phyloP scores from a whole-genome alignment of 2,329 filamentous ascomycete species.

The Parafenestella ontariensis region DNA sequence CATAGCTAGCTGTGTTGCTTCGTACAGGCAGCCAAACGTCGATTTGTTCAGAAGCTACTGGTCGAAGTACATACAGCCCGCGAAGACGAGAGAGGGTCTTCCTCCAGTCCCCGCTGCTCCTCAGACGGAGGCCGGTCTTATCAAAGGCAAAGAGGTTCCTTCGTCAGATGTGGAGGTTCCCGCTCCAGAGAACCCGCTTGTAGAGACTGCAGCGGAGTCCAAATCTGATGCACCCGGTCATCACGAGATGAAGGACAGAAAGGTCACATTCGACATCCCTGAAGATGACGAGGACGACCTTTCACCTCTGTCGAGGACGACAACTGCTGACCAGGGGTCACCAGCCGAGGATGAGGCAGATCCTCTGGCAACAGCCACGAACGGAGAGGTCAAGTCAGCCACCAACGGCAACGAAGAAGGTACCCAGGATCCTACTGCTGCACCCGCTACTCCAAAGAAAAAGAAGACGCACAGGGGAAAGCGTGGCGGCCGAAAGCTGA shows the following conservation, averaged over 20 bases:
- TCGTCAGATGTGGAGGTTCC: slow-evolving; percentile 8
- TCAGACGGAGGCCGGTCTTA: slow-evolving; percentile 4
- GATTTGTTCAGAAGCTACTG: slow-evolving; percentile 25
- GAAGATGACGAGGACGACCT: slow-evolving; percentile 43
- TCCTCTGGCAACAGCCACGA: slow-evolving; percentile 1
- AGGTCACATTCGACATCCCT: slow-evolving; percentile 43
- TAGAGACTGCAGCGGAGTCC: slow-evolving; percentile 9
- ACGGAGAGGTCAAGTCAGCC: slow-evolving; percentile 14
- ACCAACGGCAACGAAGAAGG: slow-evolving; percentile 22
- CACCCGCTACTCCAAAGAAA: slow-evolving; percentile 50
- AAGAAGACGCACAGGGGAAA: slow-evolving; percentile 60
- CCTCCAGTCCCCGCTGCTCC: slow-evolving; percentile 12
- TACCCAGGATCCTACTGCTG: slow-evolving; percentile 28
- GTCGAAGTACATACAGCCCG: slow-evolving; percentile 15
- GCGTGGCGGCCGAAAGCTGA: slow-evolving; percentile 56
- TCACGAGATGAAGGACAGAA: slow-evolving; percentile 39
- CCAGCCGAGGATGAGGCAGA: slow-evolving; percentile 22
- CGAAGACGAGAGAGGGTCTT: slow-evolving; percentile 13
- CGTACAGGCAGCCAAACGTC: slow-evolving; percentile 16
- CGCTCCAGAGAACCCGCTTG: slow-evolving; percentile 4
- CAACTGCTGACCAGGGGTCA: slow-evolving; percentile 39
- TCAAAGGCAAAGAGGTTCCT: slow-evolving; percentile 5
- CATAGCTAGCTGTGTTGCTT: slow-evolving; percentile 18
- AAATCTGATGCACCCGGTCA: slow-evolving; percentile 7
- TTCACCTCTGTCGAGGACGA: slow-evolving; percentile 42